Percentiles rank a stretch among this genome's conserved stretches.
These are phyloP conservation scores for Psidium friedrichsthalianum DNA, from an alignment of 345 rosid species.

Conservation along the genomic window DNA sequence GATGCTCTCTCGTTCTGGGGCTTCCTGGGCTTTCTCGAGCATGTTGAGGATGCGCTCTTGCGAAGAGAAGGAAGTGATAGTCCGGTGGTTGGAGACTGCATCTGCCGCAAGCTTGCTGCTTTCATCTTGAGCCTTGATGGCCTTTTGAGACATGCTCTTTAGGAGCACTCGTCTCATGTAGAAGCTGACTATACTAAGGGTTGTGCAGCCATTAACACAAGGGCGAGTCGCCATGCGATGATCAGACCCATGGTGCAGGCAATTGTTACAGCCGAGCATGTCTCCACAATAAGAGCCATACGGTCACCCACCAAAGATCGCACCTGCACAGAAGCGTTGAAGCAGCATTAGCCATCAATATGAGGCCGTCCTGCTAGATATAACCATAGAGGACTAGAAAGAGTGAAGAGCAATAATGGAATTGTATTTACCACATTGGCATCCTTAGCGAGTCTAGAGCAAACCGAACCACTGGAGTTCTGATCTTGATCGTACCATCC, in stretches of 20 bases:
- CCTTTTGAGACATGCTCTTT: slow-evolving; percentile 29
- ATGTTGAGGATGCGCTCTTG: slow-evolving; percentile 48
- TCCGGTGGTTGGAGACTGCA: slow-evolving; percentile 50
- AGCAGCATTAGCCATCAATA: not conserved
- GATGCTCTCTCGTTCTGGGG: slow-evolving; percentile 33
- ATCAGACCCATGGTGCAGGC: slow-evolving; percentile 59
- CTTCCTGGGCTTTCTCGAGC: slow-evolving; percentile 42
- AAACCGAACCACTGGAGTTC: slow-evolving; percentile 59
- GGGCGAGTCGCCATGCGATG: slow-evolving; percentile 55
- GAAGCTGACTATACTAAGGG: slow-evolving; percentile 38
- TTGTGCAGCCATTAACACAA: slow-evolving; percentile 54
- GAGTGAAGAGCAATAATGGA: not conserved
- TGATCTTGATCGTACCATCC: slow-evolving; percentile 65
- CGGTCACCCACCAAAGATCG: slow-evolving; percentile 57
- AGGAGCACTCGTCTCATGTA: slow-evolving; percentile 33
- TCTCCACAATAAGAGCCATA: slow-evolving; percentile 40
- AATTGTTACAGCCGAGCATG: slow-evolving; percentile 38
- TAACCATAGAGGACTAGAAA: not conserved
- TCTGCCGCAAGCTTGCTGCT: slow-evolving; percentile 54
- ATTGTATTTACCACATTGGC: slow-evolving; percentile 41
- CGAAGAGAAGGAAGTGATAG: slow-evolving; percentile 56
- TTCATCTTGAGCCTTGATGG: slow-evolving; percentile 47
- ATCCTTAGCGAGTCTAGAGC: slow-evolving; percentile 59
- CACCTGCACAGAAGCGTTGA: not conserved
- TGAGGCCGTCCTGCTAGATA: not conserved